A percentile compares a stretch with the other conserved stretches of the same genome.
Conservation (phyloP, 2,329 filamentous ascomycete genomes). For the Trichoderma sp. region DNA sequence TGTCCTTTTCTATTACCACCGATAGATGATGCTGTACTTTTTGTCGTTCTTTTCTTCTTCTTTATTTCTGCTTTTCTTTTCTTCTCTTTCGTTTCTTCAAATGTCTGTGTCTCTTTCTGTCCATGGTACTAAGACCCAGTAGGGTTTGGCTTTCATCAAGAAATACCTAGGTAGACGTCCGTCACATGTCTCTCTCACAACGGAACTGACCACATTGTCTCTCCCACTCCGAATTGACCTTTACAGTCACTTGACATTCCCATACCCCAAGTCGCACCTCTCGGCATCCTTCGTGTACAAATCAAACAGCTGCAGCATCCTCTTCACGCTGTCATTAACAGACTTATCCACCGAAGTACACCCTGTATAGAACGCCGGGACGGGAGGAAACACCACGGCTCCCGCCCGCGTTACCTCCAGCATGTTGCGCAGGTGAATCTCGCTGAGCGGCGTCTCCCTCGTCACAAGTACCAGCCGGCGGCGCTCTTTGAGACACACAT, state of each 20-base stretch:
- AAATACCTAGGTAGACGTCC: too few species aligned
- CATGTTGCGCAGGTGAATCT: slow-evolving; percentile 53
- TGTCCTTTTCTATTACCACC: background rate
- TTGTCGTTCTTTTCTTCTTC: background rate
- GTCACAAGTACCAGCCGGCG: slow-evolving; percentile 45
- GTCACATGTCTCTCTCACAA: too few species aligned
- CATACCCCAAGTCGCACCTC: slow-evolving; percentile 34
- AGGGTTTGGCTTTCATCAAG: too few species aligned
- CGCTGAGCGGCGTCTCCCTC: slow-evolving; percentile 51
- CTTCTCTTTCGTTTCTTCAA: too few species aligned
- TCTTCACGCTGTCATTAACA: slow-evolving; percentile 49
- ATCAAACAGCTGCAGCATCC: slow-evolving; percentile 50
- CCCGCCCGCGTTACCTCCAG: slow-evolving; percentile 43
- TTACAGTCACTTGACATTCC: too few species aligned
- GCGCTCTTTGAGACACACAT: slow-evolving; percentile 52
- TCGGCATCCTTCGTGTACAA: slow-evolving; percentile 46
- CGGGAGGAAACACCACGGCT: slow-evolving; percentile 49
- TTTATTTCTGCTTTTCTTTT: background rate
- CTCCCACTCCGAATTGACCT: too few species aligned
- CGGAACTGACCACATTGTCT: too few species aligned
- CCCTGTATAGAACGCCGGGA: slow-evolving; percentile 50
- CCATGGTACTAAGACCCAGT: too few species aligned
- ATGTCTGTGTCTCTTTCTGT: too few species aligned
- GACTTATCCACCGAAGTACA: slow-evolving; percentile 47
- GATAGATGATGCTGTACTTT: background rate